Percentiles rank a stretch among this genome's conserved stretches.
Conservation (phyloP, 176 grass and related monocot genomes). For the Raddia distichophylla region DNA sequence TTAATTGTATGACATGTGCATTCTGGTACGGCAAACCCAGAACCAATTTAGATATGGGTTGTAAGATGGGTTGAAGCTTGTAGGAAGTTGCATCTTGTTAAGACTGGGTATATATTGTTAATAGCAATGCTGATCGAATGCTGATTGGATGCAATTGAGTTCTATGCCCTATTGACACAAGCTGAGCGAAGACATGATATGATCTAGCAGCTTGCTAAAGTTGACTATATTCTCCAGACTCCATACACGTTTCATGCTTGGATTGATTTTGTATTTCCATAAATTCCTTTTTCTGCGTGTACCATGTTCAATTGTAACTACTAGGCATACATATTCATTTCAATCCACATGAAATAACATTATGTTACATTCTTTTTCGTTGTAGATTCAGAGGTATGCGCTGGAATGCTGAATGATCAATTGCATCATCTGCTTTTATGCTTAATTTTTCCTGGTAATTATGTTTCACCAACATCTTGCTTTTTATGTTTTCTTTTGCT, state of each 20-base stretch:
- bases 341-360: slow-evolving; percentile 17
- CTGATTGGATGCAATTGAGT: too few species aligned
- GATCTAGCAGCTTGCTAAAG: neutral
- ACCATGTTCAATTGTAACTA: slow-evolving; percentile 22
- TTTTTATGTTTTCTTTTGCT: slow-evolving; percentile 28
- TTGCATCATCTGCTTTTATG: slow-evolving; percentile 1
- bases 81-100: too few species aligned
- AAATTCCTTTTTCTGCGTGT: neutral
- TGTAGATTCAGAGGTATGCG: slow-evolving; percentile 65
- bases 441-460: slow-evolving; percentile 46
- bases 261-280: neutral
- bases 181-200: too few species aligned
- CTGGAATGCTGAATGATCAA: slow-evolving; percentile 55
- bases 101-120: too few species aligned
- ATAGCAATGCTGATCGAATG: too few species aligned
- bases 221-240: neutral
- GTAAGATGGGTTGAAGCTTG: too few species aligned
- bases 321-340: neutral
- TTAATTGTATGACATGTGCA: slow-evolving; percentile 8
- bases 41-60: neutral
- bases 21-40: neutral
- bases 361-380: slow-evolving; percentile 33
- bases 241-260: neutral
- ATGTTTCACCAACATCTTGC: neutral
- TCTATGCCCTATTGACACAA: too few species aligned